Conservation (phyloP, 306 rosid species). For the Acacia melanoxylon region DNA sequence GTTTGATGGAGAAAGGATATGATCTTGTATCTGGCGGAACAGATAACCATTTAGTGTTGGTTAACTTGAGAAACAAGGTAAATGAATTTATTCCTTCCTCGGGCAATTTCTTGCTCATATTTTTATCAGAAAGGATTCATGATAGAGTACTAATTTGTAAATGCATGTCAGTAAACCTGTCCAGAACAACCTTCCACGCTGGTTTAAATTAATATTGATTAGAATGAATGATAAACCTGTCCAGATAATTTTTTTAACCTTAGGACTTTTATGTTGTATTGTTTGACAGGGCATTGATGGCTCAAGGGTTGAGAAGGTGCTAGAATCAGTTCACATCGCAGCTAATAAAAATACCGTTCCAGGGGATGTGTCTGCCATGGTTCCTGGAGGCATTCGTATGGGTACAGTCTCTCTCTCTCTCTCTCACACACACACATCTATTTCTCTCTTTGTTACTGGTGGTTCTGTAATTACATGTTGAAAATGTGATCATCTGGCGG, state of each 20-base stretch:
- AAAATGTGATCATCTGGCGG: conserved; percentile 6
- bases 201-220: too few relatives aligned
- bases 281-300: conserved; percentile 84
- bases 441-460: conserved; percentile 13
- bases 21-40: conserved; percentile 97
- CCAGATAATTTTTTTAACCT: neutral
- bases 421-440: neutral
- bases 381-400: conserved; percentile 96
- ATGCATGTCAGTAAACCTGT: conserved; percentile 13
- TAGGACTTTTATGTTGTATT: neutral
- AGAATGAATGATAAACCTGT: neutral
- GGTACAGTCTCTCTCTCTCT: conserved; percentile 46
- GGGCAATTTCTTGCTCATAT: conserved; percentile 21
- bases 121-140: conserved; percentile 10
- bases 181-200: conserved; percentile 12
- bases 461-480: conserved; percentile 14
- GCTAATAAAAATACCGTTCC: conserved; percentile 98
- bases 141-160: conserved; percentile 12
- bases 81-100: conserved; percentile 26
- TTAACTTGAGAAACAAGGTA: conserved; percentile 89
- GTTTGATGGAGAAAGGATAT: conserved; percentile 80
- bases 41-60: conserved; percentile 86
- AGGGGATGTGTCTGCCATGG: conserved; percentile 98
- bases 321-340: conserved; percentile 85
- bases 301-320: conserved; percentile 93